Base-by-base conservation (phyloP, 805 yeast genomes). In the Yarrowia sp. region DNA sequence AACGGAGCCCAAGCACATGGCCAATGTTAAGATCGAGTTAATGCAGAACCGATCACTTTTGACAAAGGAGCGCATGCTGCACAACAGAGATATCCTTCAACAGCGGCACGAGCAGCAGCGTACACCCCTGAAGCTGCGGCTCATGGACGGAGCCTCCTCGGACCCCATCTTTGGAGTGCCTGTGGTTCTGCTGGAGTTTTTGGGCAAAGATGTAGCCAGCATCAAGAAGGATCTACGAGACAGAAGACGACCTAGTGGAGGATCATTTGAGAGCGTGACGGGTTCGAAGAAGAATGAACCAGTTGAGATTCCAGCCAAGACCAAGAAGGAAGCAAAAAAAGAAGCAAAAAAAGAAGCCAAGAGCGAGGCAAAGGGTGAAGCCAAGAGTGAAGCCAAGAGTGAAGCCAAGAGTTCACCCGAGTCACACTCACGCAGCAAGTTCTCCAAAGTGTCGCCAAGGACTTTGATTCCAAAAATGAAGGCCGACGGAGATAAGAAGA, bases 21-120 rank as follows among this genome's bases (percentile, higher is more conserved):
- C 58, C 58, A 51, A 51, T 21, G 41, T 51, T 22, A 51, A 51
- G n/a, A 35, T 51, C 22, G 41, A 51, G 32, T 41, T 51, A n/a
- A 33, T 51, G 58, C 58, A 22, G 10, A 51, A 51, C 35, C 41
- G 58, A 22, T 51, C 58, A 4, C 32, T 51, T 30, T 10, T 51
- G 58, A 22, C 40, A 3, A 22, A 14, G n/a, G 41, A 33, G 12
- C 19, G 58, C 9, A 51, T 51, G 58, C 41, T 51, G 12, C 21
- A 51, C 14, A 41, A 35, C 30, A 22, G 58, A 12, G 58, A 51
- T 8, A 51, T 51, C 9, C 16, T 51, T 14, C 58, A 51, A 19
- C 58, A 51, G 21, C 40, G 58, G 1, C 58, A 51, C 17, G 58
- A 51, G 41, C 58, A 51, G 16, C 58, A 51, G 16, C 21, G 58